phyloP scores from a whole-genome alignment of 140 eudicot species.

The Senecio squalidus region DNA sequence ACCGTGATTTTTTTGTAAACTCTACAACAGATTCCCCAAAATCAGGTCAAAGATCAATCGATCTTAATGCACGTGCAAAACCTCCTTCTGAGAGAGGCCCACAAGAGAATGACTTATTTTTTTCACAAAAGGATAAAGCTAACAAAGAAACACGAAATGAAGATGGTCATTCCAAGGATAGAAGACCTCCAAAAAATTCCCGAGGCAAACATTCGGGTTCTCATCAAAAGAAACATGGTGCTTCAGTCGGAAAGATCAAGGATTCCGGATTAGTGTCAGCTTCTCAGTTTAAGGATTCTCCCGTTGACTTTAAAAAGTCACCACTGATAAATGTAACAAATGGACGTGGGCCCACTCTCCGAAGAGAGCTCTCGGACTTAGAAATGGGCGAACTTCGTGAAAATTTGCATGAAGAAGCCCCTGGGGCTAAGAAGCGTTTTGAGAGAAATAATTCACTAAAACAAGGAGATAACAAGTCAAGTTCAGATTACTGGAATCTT shows the following conservation, averaged over 20 bases:
- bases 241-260: slow-evolving; percentile 32
- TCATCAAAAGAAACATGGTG: slow-evolving; percentile 42
- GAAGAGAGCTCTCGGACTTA: slow-evolving; percentile 74
- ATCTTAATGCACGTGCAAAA: slow-evolving; percentile 32
- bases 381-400: slow-evolving; percentile 99
- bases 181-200: slow-evolving; percentile 37
- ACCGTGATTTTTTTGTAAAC: slow-evolving; percentile 30
- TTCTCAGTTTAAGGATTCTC: slow-evolving; percentile 26
- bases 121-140: slow-evolving; percentile 31
- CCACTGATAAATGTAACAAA: slow-evolving; percentile 47
- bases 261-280: slow-evolving; percentile 32
- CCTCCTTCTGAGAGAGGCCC: slow-evolving; percentile 40
- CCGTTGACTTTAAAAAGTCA: slow-evolving; percentile 35
- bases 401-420: slow-evolving; percentile 46
- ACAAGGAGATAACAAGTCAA: slow-evolving; percentile 44
- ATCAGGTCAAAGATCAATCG: slow-evolving; percentile 41
- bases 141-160: slow-evolving; percentile 34
- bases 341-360: slow-evolving; percentile 51
- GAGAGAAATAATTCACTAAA: slow-evolving; percentile 58
- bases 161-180: slow-evolving; percentile 40
- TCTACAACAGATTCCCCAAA: slow-evolving; percentile 42
- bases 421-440: slow-evolving; percentile 39
- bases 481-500: slow-evolving; percentile 58
- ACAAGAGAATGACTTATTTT: slow-evolving; percentile 27
- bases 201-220: slow-evolving; percentile 45